A percentile compares a stretch with the other conserved stretches of the same genome.
Evolutionary conservation across 169 alveolate species (phyloP).

Genomic region (Cryptosporidium bovis): DNA sequence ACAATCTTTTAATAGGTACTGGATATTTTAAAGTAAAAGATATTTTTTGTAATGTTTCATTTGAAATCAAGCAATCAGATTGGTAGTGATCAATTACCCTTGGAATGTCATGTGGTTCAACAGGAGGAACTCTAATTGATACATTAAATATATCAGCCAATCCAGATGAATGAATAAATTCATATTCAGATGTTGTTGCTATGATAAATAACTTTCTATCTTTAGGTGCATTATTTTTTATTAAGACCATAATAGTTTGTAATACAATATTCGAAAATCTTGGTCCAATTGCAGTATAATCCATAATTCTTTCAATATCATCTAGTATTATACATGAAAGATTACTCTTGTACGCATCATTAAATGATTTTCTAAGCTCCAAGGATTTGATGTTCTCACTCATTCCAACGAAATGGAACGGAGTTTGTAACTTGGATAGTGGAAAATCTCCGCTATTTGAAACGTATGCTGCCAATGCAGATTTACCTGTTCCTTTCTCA

Average conservation of each 20-base stretch:
- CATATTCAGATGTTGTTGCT: conserved; percentile 95
- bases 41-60: conserved; percentile 32
- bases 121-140: conserved; percentile 35
- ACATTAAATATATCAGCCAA: conserved; percentile 62
- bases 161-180: conserved; percentile 80
- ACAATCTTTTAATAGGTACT: conserved; percentile 41
- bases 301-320: conserved; percentile 96
- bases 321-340: conserved; percentile 92
- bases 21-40: conserved; percentile 51
- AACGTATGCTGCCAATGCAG: conserved; percentile 96
- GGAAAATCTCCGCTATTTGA: conserved; percentile 95
- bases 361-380: conserved; percentile 94
- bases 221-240: conserved; percentile 95
- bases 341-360: conserved; percentile 97
- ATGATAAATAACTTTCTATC: conserved; percentile 93
- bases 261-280: conserved; percentile 94
- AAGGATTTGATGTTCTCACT: conserved; percentile 85
- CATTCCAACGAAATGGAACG: conserved; percentile 94
- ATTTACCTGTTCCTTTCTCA: conserved; percentile 95
- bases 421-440: conserved; percentile 94
- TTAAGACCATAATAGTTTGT: conserved; percentile 94
- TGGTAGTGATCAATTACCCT: conserved; percentile 48
- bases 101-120: conserved; percentile 59
- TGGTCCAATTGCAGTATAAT: conserved; percentile 98
- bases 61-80: conserved; percentile 12